Evolutionary conservation across 306 rosid genomes (phyloP), one percentile per base, ranked within the genome.

Genomic region (Albizia julibrissin): DNA sequence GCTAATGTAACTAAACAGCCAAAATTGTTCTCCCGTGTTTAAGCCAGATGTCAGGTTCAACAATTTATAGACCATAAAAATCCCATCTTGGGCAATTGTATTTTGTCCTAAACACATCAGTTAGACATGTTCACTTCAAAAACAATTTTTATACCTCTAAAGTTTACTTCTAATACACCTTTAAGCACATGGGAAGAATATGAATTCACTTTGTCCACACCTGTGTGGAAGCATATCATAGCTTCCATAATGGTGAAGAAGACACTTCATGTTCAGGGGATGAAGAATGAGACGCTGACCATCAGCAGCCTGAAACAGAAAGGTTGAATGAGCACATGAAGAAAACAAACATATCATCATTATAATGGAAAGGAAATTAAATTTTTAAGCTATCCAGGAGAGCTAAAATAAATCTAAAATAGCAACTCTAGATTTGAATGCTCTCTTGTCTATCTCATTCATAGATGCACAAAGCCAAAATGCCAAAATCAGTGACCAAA

Each of bases 251-350:
- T 93, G 92, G 64, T 91, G 92, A 79, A 95, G 88, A 80, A 95
- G 93, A 85, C 98, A 93, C 87, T 92, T 95, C 91, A 91, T 87
- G 86, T 92, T 91, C 85, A 95, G 80, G 14, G 99, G 92, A 92
- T 95, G 98, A 84, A 95, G 94, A 89, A 95, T 95, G 86, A 95
- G 80, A 86, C 88, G 96, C 87, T 95, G 99, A 82, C 99, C 99
- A 91, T 95, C 99, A 39, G 90, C 85, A 26, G 96, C 99, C 99
- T 95, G 90, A 84, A 83, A 91, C 64, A 47, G 87, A 86, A 88
- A 33, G 69, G 91, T 52, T 50, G 87, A 86, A 89, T 43, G 75
- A 79, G 78, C 87, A 74, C 42, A 77, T 46, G 59, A 79, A 40
- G 2, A 82, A 54, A 80, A 82, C 82, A 69, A 74, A 43, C 76